phyloP scores from a whole-genome alignment of 345 rosid species.

The Acer yangbiense region DNA sequence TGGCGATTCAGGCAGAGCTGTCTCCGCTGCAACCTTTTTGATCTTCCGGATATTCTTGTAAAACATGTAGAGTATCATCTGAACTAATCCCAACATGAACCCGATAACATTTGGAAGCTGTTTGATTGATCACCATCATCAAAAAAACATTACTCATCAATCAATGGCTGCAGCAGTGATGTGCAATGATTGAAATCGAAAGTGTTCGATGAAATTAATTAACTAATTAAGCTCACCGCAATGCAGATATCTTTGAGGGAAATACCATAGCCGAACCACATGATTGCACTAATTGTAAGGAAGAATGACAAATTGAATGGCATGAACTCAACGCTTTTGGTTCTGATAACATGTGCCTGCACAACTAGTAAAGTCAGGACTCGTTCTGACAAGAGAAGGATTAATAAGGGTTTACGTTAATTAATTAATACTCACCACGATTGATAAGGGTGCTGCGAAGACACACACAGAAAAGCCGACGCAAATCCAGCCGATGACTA shows the following conservation, averaged over 20 bases:
- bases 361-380: background rate
- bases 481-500: constrained; percentile 80
- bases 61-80: constrained; percentile 62
- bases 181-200: background rate
- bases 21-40: constrained; percentile 26
- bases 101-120: constrained; percentile 86
- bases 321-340: constrained; percentile 93
- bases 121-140: background rate
- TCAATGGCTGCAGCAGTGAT: background rate
- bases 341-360: constrained; percentile 70
- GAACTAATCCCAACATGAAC: constrained; percentile 64
- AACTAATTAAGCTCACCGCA: constrained; percentile 52
- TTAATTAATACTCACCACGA: constrained; percentile 46
- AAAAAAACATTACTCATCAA: background rate
- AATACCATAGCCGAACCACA: constrained; percentile 85
- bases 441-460: constrained; percentile 80
- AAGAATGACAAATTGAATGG: constrained; percentile 79
- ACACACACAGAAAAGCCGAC: constrained; percentile 67
- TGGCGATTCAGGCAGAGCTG: constrained; percentile 31
- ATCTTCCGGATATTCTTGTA: constrained; percentile 48
- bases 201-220: background rate
- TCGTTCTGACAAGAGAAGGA: too few relatives aligned
- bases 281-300: constrained; percentile 76
- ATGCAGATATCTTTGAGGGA: constrained; percentile 58
- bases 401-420: too few relatives aligned